Evolutionary conservation across 768 basidiomycete genomes (phyloP).

Genomic region (Tricholoma saponaceum): DNA sequence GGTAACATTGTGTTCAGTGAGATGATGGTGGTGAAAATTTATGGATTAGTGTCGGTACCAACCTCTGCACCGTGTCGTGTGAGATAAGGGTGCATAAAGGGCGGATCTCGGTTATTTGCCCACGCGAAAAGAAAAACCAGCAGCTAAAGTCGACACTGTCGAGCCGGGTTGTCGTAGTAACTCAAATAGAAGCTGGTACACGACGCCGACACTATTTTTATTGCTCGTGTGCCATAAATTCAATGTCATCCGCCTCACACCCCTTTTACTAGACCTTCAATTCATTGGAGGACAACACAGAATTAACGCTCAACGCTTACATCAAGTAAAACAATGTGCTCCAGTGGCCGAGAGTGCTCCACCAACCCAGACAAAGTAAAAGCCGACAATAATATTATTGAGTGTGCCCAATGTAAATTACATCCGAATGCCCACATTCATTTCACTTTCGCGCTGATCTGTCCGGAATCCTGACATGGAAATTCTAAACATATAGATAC

Average conservation of each 20-base stretch:
- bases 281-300: too few relatives aligned
- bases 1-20: conserved; percentile 5
- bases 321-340: too few relatives aligned
- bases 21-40: not conserved
- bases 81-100: not conserved
- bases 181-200: not conserved
- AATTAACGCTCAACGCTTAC: too few relatives aligned
- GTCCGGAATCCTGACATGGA: not conserved
- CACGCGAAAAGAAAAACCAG: not conserved
- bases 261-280: too few relatives aligned
- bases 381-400: too few relatives aligned
- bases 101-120: not conserved
- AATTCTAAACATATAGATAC: too few relatives aligned
- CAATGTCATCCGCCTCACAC: not conserved
- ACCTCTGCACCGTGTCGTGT: not conserved
- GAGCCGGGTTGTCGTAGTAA: not conserved
- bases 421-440: too few relatives aligned
- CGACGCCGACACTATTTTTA: not conserved
- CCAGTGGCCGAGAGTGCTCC: too few relatives aligned
- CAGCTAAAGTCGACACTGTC: not conserved
- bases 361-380: too few relatives aligned
- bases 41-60: not conserved
- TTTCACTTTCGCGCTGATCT: too few relatives aligned
- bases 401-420: too few relatives aligned
- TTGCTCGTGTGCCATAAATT: not conserved